Evolutionary conservation across 257 asterid genomes (phyloP), one percentile per base, ranked within the genome.

Genomic region (Catharanthus roseus): DNA sequence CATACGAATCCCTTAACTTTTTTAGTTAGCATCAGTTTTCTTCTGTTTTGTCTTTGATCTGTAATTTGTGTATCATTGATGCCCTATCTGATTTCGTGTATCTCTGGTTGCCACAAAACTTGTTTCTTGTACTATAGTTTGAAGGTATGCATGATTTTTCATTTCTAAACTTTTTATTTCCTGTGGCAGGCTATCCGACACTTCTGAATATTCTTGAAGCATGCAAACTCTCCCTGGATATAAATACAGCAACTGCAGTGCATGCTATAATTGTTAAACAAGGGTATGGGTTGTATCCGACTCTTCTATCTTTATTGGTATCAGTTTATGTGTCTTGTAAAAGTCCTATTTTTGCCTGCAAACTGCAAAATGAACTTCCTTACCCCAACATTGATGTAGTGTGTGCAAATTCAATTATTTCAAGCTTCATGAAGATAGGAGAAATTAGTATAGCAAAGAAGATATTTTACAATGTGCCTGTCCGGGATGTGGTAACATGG

Each of bases 401-500:
- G 58, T 75, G 84, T 36, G 86, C 82, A 67, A 90, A 90, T 85
- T 75, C 84, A 75, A 67, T 82, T 50, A 79, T 90, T 56, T 78
- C 84, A 71, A 83, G 84, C 72, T 81, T 85, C 74, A 80, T 83
- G 82, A 88, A 80, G 80, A 77, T 51, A 56, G 90, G 93, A 28
- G 88, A 84, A 77, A 70, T 81, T 64, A 81, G 76, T 74, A 71
- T 82, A 64, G 97, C 95, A 73, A 85, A 76, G 79, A 79, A 70
- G 76, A 49, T 86, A 38, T 89, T 91, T 73, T 50, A 75, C 5
- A 72, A 79, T 49, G 73, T 83, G 67, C 83, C 84, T 60, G 39
- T 65, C 44, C 93, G 80, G 47, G 95, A 91, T 84, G 83, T 86
- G 71, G 91, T 87, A 65, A 85, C 96, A 15, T 91, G 97, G 96